Evolutionary conservation across 495 filamentous ascomycete species (phyloP).

Genomic region (Lophium mytilinum): DNA sequence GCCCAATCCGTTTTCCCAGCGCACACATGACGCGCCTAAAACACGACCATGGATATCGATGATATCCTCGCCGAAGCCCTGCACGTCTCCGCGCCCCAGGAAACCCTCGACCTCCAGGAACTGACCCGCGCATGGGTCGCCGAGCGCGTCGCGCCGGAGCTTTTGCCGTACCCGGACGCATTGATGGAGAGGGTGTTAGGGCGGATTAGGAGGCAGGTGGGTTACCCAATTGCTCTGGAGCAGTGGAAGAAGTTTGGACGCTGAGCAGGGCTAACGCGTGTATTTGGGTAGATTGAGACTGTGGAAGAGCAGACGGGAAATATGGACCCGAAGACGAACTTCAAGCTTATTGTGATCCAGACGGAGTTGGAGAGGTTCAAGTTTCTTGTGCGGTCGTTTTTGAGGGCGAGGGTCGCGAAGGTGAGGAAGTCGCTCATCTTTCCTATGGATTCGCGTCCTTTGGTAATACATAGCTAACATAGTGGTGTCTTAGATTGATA

Average conservation of each 20-base stretch:
- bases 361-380: slow-evolving; percentile 92
- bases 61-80: slow-evolving; percentile 24
- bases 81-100: slow-evolving; percentile 12
- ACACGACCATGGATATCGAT: slow-evolving; percentile 25
- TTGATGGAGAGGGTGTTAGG: slow-evolving; percentile 72
- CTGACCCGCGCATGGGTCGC: slow-evolving; percentile 89
- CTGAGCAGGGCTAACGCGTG: no score
- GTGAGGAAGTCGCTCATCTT: no score
- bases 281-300: slow-evolving; percentile 36
- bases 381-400: slow-evolving; percentile 76
- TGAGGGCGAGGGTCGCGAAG: slow-evolving; percentile 81
- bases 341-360: slow-evolving; percentile 87
- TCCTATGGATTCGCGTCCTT: no score
- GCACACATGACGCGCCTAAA: slow-evolving; percentile 17
- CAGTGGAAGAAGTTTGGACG: neutral
- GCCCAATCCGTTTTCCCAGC: neutral
- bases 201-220: slow-evolving; percentile 60
- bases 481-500: slow-evolving; percentile 60
- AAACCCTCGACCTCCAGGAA: slow-evolving; percentile 62
- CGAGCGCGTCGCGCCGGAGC: slow-evolving; percentile 79
- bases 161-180: slow-evolving; percentile 57
- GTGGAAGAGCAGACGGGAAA: slow-evolving; percentile 47
- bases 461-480: no score
- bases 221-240: neutral
- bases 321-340: slow-evolving; percentile 80